These are phyloP conservation scores for Neolentinus lepideus DNA, from an alignment of 1,284 basidiomycete genomes.

Conservation along the genomic window DNA sequence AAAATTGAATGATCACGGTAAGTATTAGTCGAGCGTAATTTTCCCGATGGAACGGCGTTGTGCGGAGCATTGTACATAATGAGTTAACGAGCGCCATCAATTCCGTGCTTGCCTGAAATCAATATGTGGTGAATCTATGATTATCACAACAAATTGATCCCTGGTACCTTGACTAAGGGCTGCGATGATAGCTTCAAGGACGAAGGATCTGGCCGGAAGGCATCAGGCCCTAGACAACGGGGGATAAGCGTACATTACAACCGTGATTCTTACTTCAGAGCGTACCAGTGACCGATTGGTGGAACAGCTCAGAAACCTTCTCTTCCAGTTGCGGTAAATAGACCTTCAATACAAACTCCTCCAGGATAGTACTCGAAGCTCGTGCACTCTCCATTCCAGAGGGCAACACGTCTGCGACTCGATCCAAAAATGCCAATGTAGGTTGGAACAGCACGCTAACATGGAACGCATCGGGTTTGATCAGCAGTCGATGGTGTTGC, in stretches of 20 bases:
- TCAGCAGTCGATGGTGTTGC: conserved; percentile 80
- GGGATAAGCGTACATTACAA: conserved; percentile 1
- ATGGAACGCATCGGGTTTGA: conserved; percentile 92
- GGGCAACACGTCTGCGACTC: conserved; percentile 67
- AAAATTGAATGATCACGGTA: conserved; percentile 95
- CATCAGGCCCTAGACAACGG: conserved; percentile 56
- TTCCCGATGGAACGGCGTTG: conserved; percentile 94
- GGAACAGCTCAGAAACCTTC: conserved; percentile 85
- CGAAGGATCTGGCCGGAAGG: conserved; percentile 73
- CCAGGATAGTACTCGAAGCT: conserved; percentile 73
- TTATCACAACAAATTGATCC: background rate
- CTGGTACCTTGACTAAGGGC: conserved; percentile 72
- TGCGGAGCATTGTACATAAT: conserved; percentile 86
- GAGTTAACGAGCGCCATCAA: conserved; percentile 90
- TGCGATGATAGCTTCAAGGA: conserved; percentile 56
- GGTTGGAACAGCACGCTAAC: conserved; percentile 93
- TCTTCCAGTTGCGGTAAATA: conserved; percentile 96
- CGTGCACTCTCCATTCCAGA: conserved; percentile 65
- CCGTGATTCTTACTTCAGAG: conserved; percentile 3
- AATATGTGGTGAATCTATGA: conserved; percentile 2
- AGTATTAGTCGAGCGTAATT: conserved; percentile 92
- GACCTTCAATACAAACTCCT: conserved; percentile 91
- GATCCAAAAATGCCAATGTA: conserved; percentile 80
- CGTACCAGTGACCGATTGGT: conserved; percentile 75
- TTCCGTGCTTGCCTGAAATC: conserved; percentile 65